Conservation (phyloP, 495 filamentous ascomycete genomes). For the Cercophora samala region DNA sequence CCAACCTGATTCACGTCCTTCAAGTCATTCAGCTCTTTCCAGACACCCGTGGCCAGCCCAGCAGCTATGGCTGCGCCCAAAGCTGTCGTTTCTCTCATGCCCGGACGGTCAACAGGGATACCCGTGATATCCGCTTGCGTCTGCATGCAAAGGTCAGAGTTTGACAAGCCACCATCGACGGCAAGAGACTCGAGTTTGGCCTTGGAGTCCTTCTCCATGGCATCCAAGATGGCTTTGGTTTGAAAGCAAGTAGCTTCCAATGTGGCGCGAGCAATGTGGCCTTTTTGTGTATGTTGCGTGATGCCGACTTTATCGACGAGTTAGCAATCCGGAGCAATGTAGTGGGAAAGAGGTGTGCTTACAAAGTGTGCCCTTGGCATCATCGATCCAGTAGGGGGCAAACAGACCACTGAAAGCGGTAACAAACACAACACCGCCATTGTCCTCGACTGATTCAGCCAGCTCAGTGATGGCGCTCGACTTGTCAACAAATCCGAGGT, state of each 20-base stretch:
- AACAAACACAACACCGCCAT: slow-evolving; percentile 88
- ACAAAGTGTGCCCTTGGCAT: slow-evolving; percentile 83
- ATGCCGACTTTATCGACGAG: slow-evolving; percentile 56
- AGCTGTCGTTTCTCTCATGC: slow-evolving; percentile 91
- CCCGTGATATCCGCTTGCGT: slow-evolving; percentile 88
- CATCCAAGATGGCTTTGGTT: slow-evolving; percentile 89
- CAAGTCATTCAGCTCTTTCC: slow-evolving; percentile 76
- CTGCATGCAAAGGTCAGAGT: slow-evolving; percentile 94
- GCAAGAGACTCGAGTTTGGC: slow-evolving; percentile 72
- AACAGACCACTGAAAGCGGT: slow-evolving; percentile 95
- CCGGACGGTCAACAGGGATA: slow-evolving; percentile 82
- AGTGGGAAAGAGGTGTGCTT: neutral
- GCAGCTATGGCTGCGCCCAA: slow-evolving; percentile 93
- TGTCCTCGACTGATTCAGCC: slow-evolving; percentile 79
- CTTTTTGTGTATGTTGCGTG: slow-evolving; percentile 83
- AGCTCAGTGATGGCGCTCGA: slow-evolving; percentile 79
- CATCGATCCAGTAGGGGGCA: slow-evolving; percentile 98
- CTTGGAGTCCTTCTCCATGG: slow-evolving; percentile 88
- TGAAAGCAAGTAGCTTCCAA: slow-evolving; percentile 95
- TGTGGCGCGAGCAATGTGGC: slow-evolving; percentile 90
- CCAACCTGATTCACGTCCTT: slow-evolving; percentile 72
- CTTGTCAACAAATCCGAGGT: slow-evolving; percentile 75
- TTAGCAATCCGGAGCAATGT: neutral
- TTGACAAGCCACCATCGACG: slow-evolving; percentile 93
- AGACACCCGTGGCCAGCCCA: slow-evolving; percentile 79